phyloP scores from a whole-genome alignment of 768 basidiomycete species.

The Rhizopogon vulgaris region DNA sequence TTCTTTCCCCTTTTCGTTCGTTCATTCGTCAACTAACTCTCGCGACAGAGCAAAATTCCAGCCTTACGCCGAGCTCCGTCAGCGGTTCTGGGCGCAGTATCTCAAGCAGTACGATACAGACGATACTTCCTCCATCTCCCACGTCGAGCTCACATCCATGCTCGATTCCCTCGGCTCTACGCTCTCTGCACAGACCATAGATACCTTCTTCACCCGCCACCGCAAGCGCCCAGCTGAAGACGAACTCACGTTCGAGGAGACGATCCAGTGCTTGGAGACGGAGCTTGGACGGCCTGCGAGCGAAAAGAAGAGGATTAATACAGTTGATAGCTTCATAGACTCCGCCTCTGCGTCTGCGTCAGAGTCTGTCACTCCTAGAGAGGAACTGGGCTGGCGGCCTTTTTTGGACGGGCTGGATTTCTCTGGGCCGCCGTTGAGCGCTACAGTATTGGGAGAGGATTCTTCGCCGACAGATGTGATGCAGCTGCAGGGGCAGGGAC shows the following conservation, averaged over 20 bases:
- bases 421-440: conserved; percentile 42
- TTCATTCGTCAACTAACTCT: background rate
- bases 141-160: conserved; percentile 88
- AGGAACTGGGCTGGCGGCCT: conserved; percentile 33
- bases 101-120: conserved; percentile 88
- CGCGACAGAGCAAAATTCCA: conserved; percentile 80
- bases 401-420: conserved; percentile 57
- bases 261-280: conserved; percentile 78
- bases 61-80: conserved; percentile 87
- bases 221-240: conserved; percentile 59
- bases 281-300: conserved; percentile 69
- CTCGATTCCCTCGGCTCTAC: conserved; percentile 96
- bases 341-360: conserved; percentile 23
- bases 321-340: conserved; percentile 36
- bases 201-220: conserved; percentile 72
- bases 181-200: conserved; percentile 69
- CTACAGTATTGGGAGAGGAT: conserved; percentile 22
- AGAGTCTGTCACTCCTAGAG: conserved; percentile 35
- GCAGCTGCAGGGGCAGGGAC: conserved; percentile 9
- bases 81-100: conserved; percentile 87
- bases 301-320: conserved; percentile 64
- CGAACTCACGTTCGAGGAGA: conserved; percentile 73
- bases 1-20: background rate
- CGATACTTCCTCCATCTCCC: conserved; percentile 67
- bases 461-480: conserved; percentile 19